Evolutionary conservation across 768 basidiomycete species (phyloP).

Genomic region (Hortiboletus campestris): DNA sequence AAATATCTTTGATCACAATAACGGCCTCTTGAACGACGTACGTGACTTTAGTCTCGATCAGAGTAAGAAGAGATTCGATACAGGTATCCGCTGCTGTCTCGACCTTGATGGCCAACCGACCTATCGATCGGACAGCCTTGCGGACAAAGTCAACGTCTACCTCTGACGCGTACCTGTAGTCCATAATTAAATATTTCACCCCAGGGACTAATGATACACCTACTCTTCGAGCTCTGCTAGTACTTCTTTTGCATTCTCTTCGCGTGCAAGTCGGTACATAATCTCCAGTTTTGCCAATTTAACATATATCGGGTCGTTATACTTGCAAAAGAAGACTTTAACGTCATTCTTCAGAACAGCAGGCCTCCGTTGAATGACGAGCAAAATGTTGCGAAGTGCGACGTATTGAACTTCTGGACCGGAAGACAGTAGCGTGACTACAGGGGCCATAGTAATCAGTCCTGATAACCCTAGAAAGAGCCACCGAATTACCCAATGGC

Average conservation of each 20-base stretch:
- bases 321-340: constrained; percentile 99
- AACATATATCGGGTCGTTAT: constrained; percentile 99
- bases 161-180: constrained; percentile 87
- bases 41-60: constrained; percentile 90
- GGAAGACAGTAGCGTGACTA: constrained; percentile 93
- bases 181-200: neutral
- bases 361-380: constrained; percentile 95
- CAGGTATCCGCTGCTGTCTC: constrained; percentile 84
- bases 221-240: constrained; percentile 94
- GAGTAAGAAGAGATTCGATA: constrained; percentile 78
- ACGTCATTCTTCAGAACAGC: constrained; percentile 94
- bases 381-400: constrained; percentile 90
- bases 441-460: neutral
- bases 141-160: constrained; percentile 98
- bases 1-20: constrained; percentile 98
- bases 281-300: constrained; percentile 98
- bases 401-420: constrained; percentile 99
- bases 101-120: constrained; percentile 97
- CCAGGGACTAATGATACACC: constrained; percentile 19
- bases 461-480: neutral
- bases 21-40: constrained; percentile 98
- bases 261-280: constrained; percentile 96
- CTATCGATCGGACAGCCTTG: constrained; percentile 96
- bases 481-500: constrained; percentile 66
- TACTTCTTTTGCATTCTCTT: constrained; percentile 91